Evolutionary conservation across 257 asterid species (phyloP).

Genomic region (Solanum bukasovii): DNA sequence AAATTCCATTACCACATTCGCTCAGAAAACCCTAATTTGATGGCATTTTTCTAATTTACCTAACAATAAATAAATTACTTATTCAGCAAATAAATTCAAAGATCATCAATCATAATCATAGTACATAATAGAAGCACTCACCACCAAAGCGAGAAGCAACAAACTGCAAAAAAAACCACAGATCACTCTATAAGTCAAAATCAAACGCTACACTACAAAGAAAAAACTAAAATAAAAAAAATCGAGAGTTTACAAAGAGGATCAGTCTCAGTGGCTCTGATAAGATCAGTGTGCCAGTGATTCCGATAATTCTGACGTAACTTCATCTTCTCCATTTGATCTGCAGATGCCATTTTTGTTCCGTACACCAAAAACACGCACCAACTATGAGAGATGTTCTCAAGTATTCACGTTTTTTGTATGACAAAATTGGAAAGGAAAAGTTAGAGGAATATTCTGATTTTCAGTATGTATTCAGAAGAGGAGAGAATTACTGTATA

Average conservation of each 20-base stretch:
- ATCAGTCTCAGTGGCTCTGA: conserved; percentile 10
- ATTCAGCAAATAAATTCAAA: background rate
- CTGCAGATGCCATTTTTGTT: conserved; percentile 7
- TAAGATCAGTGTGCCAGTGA: conserved; percentile 24
- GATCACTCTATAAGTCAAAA: background rate
- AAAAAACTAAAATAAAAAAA: background rate
- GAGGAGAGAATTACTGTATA: background rate
- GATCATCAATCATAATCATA: background rate
- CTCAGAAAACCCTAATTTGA: background rate
- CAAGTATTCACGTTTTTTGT: background rate
- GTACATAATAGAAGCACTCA: conserved; percentile 1
- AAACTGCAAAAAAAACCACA: conserved; percentile 16
- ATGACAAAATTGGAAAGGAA: background rate
- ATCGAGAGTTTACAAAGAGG: conserved; percentile 14
- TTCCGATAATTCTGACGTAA: conserved; percentile 15
- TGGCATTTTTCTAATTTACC: background rate
- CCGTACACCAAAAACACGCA: background rate
- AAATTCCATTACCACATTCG: background rate
- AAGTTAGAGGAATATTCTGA: background rate
- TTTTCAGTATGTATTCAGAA: no score
- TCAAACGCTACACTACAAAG: background rate
- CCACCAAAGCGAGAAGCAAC: conserved; percentile 27
- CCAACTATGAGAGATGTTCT: background rate
- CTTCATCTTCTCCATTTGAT: conserved; percentile 15
- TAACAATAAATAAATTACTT: background rate